A percentile compares a stretch with the other conserved stretches of the same genome.
Evolutionary conservation across 495 filamentous ascomycete genomes (phyloP).

Genomic region (Penicillium cosmopolitanum): DNA sequence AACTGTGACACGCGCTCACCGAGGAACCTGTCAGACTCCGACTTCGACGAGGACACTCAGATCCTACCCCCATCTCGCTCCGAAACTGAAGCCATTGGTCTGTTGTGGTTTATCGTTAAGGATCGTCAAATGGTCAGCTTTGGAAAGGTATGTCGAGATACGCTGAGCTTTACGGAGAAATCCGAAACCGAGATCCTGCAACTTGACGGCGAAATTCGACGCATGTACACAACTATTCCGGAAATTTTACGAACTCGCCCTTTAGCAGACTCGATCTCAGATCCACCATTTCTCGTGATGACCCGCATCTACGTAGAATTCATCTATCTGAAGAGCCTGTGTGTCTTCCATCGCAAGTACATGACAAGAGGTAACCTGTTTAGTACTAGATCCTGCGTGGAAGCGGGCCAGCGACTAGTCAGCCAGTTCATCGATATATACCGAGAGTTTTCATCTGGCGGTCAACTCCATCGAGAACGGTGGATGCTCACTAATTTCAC

Average conservation of each 20-base stretch:
- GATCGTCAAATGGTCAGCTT: constrained; percentile 34
- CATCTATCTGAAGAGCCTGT: constrained; percentile 40
- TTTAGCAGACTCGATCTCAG: constrained; percentile 36
- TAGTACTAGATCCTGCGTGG: constrained; percentile 18
- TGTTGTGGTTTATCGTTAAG: constrained; percentile 37
- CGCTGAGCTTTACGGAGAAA: constrained; percentile 28
- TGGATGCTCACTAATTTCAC: constrained; percentile 30
- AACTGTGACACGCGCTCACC: constrained; percentile 35
- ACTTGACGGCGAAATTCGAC: constrained; percentile 34
- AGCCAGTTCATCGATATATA: constrained; percentile 21
- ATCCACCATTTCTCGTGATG: constrained; percentile 40
- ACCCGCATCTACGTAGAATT: constrained; percentile 23
- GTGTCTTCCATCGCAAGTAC: constrained; percentile 42
- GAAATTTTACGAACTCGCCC: constrained; percentile 26
- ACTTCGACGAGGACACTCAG: constrained; percentile 31
- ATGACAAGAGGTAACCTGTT: constrained; percentile 21
- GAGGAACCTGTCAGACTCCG: constrained; percentile 30
- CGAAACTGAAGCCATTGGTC: constrained; percentile 26
- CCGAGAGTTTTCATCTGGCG: constrained; percentile 19
- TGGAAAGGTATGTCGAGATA: constrained; percentile 31
- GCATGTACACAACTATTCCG: constrained; percentile 29
- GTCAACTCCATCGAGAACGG: constrained; percentile 25
- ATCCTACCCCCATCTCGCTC: constrained; percentile 26
- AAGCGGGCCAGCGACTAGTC: constrained; percentile 27
- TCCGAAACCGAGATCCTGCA: constrained; percentile 36